Percentiles rank a stretch among this genome's conserved stretches.
phyloP scores from a whole-genome alignment of 2,329 filamentous ascomycete species.

The Xylaria sp. region DNA sequence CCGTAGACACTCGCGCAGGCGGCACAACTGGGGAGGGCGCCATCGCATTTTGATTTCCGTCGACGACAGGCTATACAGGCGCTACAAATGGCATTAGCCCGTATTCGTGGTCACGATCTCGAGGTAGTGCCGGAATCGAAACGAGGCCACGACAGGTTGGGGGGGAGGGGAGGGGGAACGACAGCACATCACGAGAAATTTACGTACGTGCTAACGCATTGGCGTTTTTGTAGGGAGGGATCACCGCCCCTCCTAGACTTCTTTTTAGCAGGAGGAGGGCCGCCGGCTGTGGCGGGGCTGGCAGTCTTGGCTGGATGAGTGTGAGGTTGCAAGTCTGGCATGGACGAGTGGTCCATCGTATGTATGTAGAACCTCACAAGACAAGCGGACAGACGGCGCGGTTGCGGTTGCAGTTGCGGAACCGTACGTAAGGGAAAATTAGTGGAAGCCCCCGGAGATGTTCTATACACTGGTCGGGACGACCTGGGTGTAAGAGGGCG shows the following conservation, averaged over 20 bases:
- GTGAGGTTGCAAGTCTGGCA: constrained; percentile 41
- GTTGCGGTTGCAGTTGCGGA: constrained; percentile 5
- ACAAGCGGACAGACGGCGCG: background rate
- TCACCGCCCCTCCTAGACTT: constrained; percentile 62
- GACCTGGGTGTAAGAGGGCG: constrained; percentile 8
- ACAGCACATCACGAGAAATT: constrained; percentile 17
- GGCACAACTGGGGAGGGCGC: constrained; percentile 88
- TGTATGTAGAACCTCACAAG: constrained; percentile 14
- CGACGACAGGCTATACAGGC: constrained; percentile 83
- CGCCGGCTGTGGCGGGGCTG: constrained; percentile 35
- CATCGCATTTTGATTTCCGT: constrained; percentile 90
- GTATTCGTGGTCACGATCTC: constrained; percentile 1
- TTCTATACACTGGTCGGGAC: constrained; percentile 12
- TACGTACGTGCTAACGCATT: constrained; percentile 77
- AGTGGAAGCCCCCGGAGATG: constrained; percentile 20
- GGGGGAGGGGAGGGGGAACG: background rate
- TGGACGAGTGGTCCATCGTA: constrained; percentile 44
- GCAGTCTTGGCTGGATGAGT: constrained; percentile 32
- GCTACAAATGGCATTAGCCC: constrained; percentile 30
- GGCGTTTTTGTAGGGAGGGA: constrained; percentile 68
- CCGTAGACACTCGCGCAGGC: constrained; percentile 96
- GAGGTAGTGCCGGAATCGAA: background rate
- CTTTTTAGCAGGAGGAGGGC: constrained; percentile 54
- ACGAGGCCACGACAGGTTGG: constrained; percentile 1
- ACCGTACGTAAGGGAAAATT: constrained; percentile 26